Evolutionary conservation across 208 protist genomes (phyloP).

Genomic region (Trypanosoma boissoni): DNA sequence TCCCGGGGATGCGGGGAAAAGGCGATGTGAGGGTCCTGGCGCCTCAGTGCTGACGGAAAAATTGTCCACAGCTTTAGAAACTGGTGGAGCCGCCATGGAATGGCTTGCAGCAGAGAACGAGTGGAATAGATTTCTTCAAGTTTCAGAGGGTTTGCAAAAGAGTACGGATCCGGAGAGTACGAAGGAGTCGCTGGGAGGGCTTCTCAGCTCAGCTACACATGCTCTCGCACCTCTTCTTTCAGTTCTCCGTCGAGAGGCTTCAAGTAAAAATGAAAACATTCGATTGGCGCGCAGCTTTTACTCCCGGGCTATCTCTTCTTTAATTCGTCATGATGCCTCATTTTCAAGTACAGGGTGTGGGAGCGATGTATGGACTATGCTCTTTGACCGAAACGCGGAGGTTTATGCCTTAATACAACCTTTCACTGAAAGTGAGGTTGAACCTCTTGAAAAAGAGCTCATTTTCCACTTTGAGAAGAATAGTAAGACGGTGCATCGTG

Average conservation of each 20-base stretch:
- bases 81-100: neutral
- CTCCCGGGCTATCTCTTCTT: constrained; percentile 13
- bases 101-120: constrained; percentile 15
- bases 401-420: constrained; percentile 31
- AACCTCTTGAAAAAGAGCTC: constrained; percentile 55
- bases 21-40: neutral
- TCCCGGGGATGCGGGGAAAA: neutral
- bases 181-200: neutral
- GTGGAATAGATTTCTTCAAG: constrained; percentile 11
- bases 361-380: constrained; percentile 7
- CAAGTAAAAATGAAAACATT: neutral
- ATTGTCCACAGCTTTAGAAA: constrained; percentile 1
- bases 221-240: constrained; percentile 10
- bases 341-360: neutral
- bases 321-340: constrained; percentile 6
- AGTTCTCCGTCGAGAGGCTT: constrained; percentile 5
- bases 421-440: constrained; percentile 29
- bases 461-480: constrained; percentile 62
- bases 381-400: constrained; percentile 11
- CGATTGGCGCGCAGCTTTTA: constrained; percentile 9
- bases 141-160: neutral
- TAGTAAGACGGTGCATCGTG: constrained; percentile 33
- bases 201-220: neutral
- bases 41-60: neutral
- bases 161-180: neutral